Evolutionary conservation across 768 basidiomycete species (phyloP).

Genomic region (Mycena kentingensis): DNA sequence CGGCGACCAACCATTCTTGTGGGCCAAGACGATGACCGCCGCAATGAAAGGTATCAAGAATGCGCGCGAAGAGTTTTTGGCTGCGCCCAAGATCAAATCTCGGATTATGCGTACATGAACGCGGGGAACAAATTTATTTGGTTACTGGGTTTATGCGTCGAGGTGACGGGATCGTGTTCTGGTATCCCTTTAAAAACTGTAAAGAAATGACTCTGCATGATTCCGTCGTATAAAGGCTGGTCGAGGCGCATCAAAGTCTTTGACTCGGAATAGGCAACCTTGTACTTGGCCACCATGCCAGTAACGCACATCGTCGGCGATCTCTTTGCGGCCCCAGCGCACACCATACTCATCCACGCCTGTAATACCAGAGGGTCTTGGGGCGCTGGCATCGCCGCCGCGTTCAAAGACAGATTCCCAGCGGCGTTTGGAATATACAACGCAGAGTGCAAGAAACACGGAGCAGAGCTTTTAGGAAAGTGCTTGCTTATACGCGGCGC

Average conservation of each 20-base stretch:
- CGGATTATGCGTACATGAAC: too few relatives aligned
- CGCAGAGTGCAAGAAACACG: constrained; percentile 32
- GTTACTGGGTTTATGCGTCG: too few relatives aligned
- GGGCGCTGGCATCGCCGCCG: constrained; percentile 42
- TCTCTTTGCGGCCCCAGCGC: constrained; percentile 38
- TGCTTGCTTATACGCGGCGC: constrained; percentile 40
- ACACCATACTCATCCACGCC: constrained; percentile 42
- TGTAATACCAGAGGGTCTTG: constrained; percentile 45
- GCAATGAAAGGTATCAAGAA: background rate
- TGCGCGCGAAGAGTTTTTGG: too few relatives aligned
- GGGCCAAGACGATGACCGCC: constrained; percentile 13
- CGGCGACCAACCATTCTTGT: constrained; percentile 9
- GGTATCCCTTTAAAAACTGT: too few relatives aligned
- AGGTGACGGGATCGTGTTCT: too few relatives aligned
- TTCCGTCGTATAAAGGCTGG: too few relatives aligned
- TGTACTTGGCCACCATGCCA: background rate
- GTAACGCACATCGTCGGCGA: constrained; percentile 34
- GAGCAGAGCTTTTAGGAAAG: constrained; percentile 35
- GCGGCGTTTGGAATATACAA: constrained; percentile 37
- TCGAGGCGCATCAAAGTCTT: too few relatives aligned
- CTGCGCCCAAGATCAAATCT: too few relatives aligned
- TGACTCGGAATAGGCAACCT: too few relatives aligned
- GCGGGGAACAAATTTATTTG: too few relatives aligned
- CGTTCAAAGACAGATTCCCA: constrained; percentile 38
- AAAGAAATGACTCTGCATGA: too few relatives aligned